These are phyloP conservation scores for Ehretia macrophylla DNA, from an alignment of 257 asterid species.

Conservation along the genomic window DNA sequence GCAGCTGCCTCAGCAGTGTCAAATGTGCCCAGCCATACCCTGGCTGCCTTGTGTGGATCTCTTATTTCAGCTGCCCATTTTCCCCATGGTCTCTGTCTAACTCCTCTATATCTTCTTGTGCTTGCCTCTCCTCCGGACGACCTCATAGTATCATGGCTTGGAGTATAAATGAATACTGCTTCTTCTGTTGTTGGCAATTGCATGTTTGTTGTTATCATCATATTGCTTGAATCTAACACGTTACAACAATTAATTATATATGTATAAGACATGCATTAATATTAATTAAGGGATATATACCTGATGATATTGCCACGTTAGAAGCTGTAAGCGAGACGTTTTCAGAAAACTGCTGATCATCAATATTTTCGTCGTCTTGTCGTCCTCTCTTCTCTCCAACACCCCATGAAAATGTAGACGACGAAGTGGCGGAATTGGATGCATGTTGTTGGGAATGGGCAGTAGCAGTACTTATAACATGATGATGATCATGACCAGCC, in stretches of 20 bases:
- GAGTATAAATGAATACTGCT: constrained; percentile 30
- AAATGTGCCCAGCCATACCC: constrained; percentile 63
- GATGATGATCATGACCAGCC: constrained; percentile 32
- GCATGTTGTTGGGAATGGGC: no score
- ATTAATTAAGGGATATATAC: constrained; percentile 19
- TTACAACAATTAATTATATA: no score
- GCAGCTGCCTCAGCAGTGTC: constrained; percentile 52
- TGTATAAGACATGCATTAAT: no score
- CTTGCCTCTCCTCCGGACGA: constrained; percentile 4
- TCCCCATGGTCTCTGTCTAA: constrained; percentile 58
- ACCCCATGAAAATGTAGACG: constrained; percentile 20
- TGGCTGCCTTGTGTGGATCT: constrained; percentile 47
- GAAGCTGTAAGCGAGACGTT: constrained; percentile 26
- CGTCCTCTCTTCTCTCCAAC: constrained; percentile 51
- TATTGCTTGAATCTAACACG: background rate
- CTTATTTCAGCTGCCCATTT: constrained; percentile 64
- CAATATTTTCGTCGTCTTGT: constrained; percentile 13
- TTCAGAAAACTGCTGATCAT: constrained; percentile 2
- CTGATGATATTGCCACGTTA: constrained; percentile 23
- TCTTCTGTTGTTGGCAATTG: constrained; percentile 20
- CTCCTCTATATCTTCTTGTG: constrained; percentile 49
- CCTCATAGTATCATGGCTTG: background rate
- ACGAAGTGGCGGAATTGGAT: no score
- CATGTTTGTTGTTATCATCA: no score
- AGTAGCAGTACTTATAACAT: no score